phyloP scores from a whole-genome alignment of 2,329 filamentous ascomycete genomes.

The Fusarium staphyleae region DNA sequence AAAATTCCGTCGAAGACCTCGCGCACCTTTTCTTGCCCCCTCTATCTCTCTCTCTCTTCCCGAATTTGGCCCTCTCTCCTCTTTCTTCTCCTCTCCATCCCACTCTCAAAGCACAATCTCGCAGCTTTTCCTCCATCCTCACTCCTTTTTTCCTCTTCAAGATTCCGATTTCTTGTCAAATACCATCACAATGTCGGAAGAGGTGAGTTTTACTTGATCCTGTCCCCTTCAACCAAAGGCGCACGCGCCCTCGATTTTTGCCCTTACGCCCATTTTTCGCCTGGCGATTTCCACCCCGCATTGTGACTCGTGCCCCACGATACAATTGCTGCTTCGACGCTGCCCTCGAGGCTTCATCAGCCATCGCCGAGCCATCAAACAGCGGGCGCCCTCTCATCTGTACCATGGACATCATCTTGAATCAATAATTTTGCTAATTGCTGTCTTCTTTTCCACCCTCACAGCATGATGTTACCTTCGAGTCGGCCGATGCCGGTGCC shows the following conservation, averaged over 20 bases:
- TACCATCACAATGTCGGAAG: constrained; percentile 65
- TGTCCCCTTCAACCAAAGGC: constrained; percentile 14
- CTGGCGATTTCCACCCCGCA: constrained; percentile 57
- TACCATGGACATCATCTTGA: not conserved
- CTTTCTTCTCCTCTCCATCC: constrained; percentile 43
- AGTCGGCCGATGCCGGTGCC: constrained; percentile 94
- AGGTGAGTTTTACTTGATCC: constrained; percentile 53
- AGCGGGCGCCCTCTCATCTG: not conserved
- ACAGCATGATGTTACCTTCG: constrained; percentile 78
- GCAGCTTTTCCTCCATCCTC: constrained; percentile 39
- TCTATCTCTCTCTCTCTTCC: constrained; percentile 39
- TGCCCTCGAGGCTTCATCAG: constrained; percentile 22
- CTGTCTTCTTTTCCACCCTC: constrained; percentile 15
- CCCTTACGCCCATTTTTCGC: constrained; percentile 43
- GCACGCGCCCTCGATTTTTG: constrained; percentile 37
- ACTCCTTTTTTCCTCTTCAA: constrained; percentile 40
- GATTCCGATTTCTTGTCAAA: constrained; percentile 48
- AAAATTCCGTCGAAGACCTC: constrained; percentile 49
- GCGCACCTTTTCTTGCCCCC: constrained; percentile 47
- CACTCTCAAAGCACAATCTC: constrained; percentile 36
- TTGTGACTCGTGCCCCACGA: constrained; percentile 50
- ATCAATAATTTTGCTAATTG: constrained; percentile 34
- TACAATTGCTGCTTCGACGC: constrained; percentile 28
- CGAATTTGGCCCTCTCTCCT: constrained; percentile 40
- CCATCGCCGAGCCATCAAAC: constrained; percentile 12